Base-by-base conservation (phyloP, 1,284 basidiomycete species). In the Cystobasidium slooffiae region DNA sequence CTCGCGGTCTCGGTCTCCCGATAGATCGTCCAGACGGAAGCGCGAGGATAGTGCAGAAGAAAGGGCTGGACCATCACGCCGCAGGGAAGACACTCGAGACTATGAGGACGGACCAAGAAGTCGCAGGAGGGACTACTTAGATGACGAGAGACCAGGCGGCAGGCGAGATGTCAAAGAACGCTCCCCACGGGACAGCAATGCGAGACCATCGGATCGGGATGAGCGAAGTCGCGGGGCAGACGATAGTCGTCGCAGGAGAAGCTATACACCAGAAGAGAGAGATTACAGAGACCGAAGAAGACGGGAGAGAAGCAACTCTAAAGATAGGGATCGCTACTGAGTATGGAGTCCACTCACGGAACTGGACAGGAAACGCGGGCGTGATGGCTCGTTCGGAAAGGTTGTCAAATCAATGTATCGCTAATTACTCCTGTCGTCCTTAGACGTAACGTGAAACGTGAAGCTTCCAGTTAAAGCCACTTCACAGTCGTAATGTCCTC, bases 281-380 rank as follows among this genome's bases (percentile, higher is more conserved):
- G 61, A 63, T 63, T 9, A 24, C 12, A 24, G 46, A 14, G 61
- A 63, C 20, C 37, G 61, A 20, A 43, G 61, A n/a, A 41, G 46
- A 24, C 61, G 61, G 10, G 44, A 63, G 10, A 39, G 56, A 59
- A 59, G 56, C 37, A 9, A 43, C n/a, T 59, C 56, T 31, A 59
- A 31, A 39, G 18, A 39, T 18, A 14, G 56, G 18, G 56, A 41
- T n/a, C 56, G 56, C 10, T 43, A 59, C 37, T 59, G 43, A 24
- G n/a, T 59, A 20, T 5, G 31, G 31, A 31, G 31, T 31, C 31
- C 31, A 31, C 31, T 2, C 31, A 31, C 31, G 31, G 31, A 31
- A 31, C 5, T 31, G 31, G 31, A 31, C 31, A 31, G 31, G 31
- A 31, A 31, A 31, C 31, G 31, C 31, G 31, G 31, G 31, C 31